phyloP scores from a whole-genome alignment of 2,329 filamentous ascomycete genomes.

The Aspergillus novoparasiticus region DNA sequence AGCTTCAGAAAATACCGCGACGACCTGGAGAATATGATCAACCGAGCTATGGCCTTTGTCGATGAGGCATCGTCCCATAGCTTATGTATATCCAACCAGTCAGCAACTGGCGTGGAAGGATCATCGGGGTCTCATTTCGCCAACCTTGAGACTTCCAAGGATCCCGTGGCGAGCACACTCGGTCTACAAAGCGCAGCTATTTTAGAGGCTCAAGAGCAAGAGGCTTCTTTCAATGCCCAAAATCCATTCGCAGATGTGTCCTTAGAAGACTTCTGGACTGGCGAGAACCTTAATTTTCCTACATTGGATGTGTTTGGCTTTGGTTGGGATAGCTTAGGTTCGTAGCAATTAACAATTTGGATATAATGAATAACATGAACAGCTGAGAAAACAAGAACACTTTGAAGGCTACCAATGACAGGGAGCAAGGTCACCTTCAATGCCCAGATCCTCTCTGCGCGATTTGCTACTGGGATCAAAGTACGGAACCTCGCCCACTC shows the following conservation, averaged over 20 bases:
- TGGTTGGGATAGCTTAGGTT: neutral
- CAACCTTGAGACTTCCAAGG: neutral
- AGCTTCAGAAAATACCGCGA: neutral
- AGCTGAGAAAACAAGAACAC: neutral
- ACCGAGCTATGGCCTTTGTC: neutral
- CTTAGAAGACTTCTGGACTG: neutral
- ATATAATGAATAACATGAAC: neutral
- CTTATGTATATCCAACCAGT: neutral
- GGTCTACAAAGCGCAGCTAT: neutral
- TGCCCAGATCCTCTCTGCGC: neutral
- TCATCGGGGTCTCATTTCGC: neutral
- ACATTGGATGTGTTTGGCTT: neutral
- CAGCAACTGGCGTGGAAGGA: neutral
- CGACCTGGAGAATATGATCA: neutral
- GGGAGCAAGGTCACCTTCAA: neutral
- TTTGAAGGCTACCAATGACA: neutral
- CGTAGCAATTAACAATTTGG: neutral
- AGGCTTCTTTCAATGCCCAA: neutral
- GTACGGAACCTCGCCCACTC: slow-evolving; percentile 77
- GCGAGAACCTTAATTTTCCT: neutral
- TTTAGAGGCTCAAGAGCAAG: neutral
- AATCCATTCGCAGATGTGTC: neutral
- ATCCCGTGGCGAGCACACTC: neutral
- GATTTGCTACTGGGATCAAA: slow-evolving; percentile 16
- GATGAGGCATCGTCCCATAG: neutral